phyloP scores from a whole-genome alignment of 768 basidiomycete genomes.

The Floccularia luteovirens region DNA sequence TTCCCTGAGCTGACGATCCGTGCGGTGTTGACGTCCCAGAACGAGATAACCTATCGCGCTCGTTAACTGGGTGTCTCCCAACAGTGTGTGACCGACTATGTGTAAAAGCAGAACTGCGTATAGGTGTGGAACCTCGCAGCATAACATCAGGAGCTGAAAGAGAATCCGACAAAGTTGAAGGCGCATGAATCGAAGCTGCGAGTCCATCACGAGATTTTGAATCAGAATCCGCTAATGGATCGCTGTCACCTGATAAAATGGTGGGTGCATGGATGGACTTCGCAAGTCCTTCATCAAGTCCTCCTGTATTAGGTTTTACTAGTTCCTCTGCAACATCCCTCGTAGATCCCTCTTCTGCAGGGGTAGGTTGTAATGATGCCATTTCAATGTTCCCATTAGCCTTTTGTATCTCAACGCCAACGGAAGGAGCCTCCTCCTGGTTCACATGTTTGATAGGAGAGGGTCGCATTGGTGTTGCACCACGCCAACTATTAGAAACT shows the following conservation, averaged over 20 bases:
- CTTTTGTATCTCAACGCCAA: too few species aligned
- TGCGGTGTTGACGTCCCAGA: constrained; percentile 39
- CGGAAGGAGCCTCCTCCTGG: too few species aligned
- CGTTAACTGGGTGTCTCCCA: constrained; percentile 29
- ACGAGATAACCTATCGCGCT: constrained; percentile 27
- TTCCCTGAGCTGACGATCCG: constrained; percentile 18
- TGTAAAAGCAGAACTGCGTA: constrained; percentile 22
- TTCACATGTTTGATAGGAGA: too few species aligned
- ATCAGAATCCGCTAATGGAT: background rate
- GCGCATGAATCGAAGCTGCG: constrained; percentile 29
- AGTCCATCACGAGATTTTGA: constrained; percentile 4
- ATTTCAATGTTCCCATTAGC: too few species aligned
- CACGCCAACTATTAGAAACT: too few species aligned
- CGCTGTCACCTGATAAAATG: background rate
- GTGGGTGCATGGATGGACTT: background rate
- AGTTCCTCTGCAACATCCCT: too few species aligned
- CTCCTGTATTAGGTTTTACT: too few species aligned
- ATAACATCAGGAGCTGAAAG: constrained; percentile 31
- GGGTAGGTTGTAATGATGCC: too few species aligned
- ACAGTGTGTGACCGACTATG: constrained; percentile 56
- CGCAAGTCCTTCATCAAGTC: background rate
- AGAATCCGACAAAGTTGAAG: constrained; percentile 28
- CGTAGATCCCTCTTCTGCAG: too few species aligned
- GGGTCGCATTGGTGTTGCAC: too few species aligned
- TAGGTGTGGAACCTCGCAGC: constrained; percentile 13